These are phyloP conservation scores for Lasiodiplodia gonubiensis DNA, from an alignment of 2,329 filamentous ascomycete genomes.

Conservation along the genomic window DNA sequence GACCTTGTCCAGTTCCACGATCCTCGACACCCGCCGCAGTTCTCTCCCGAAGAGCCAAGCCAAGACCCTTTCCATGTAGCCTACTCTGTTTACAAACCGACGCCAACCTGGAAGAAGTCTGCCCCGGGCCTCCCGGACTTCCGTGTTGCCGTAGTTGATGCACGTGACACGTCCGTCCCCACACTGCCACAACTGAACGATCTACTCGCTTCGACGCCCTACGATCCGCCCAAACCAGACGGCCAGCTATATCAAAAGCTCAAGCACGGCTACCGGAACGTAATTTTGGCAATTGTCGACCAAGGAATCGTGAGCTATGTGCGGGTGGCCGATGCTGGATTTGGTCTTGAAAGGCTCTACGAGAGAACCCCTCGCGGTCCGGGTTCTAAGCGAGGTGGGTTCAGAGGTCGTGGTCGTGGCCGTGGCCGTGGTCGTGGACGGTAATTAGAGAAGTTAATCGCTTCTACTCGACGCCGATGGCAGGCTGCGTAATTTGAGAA, in stretches of 20 bases:
- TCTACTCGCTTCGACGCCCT: slow-evolving; percentile 75
- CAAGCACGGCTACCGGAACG: slow-evolving; percentile 83
- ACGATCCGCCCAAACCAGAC: slow-evolving; percentile 64
- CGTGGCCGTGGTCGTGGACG: slow-evolving; percentile 43
- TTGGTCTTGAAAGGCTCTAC: slow-evolving; percentile 71
- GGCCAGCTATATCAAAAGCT: slow-evolving; percentile 73
- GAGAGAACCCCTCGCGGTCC: slow-evolving; percentile 54
- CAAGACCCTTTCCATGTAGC: slow-evolving; percentile 70
- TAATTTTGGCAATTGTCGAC: slow-evolving; percentile 87
- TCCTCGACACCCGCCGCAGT: slow-evolving; percentile 50
- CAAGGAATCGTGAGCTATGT: slow-evolving; percentile 89
- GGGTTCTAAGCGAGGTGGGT: slow-evolving; percentile 46
- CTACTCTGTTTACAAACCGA: slow-evolving; percentile 83
- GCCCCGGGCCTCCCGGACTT: slow-evolving; percentile 81
- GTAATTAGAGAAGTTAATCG: background rate
- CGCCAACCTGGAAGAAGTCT: slow-evolving; percentile 66
- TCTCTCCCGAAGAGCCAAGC: slow-evolving; percentile 35
- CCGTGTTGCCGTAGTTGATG: slow-evolving; percentile 80
- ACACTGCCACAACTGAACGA: slow-evolving; percentile 72
- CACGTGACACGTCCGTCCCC: slow-evolving; percentile 73
- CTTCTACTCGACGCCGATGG: background rate
- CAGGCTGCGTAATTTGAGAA: background rate
- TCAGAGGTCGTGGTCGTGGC: slow-evolving; percentile 41
- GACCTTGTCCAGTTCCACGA: slow-evolving; percentile 75
- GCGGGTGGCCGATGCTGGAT: slow-evolving; percentile 78